Base-by-base conservation (phyloP, 2,329 filamentous ascomycete species). In the Hymenoscyphus scutula region DNA sequence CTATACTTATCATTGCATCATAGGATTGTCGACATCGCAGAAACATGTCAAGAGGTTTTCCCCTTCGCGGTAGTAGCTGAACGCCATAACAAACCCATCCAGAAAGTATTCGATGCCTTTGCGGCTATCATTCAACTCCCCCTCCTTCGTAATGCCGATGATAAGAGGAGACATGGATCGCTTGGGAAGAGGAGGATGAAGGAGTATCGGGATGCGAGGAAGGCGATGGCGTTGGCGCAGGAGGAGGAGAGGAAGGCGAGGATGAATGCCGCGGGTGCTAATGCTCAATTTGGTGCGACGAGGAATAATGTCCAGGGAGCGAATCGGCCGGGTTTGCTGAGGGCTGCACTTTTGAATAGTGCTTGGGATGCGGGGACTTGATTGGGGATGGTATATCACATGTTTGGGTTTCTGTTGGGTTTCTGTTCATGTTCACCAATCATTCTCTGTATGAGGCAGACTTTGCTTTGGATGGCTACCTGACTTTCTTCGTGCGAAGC, bases 21-120 rank as follows among this genome's bases (percentile, higher is more conserved):
- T 73, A 74, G 81, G 27, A 77, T 81, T 41, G 77, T 81, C 27
- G 80, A 82, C 68, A 77, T 82, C 25, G 79, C 80, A 3, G 77
- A 82, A 68, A 81, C 80, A 0, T 78, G 78, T 53, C 76, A 80
- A 67, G 75, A 76, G 56, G 71, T 71, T 3, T 81, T 82, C 58
- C 80, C 80, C 3, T 81, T 80, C 58, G 75, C 75, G 3, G 75
- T 76, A 34, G 74, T 83, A 3, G 80, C 80, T 1, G 74, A 75
- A 59, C 75, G 80, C 23, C 80, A 82, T 64, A 74, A 75, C 15
- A 71, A 77, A 13, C 66, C 78, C 0, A 73, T 78, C 8, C 75
- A 77, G 41, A 80, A 77, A 64, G 78, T 83, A 8, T 75, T 75
- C 59, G 80, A 82, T 32, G 76, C 80, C 17, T 82, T 82, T 62